Evolutionary conservation across 148 eudicot species (phyloP).

Genomic region (Cornus controversa): DNA sequence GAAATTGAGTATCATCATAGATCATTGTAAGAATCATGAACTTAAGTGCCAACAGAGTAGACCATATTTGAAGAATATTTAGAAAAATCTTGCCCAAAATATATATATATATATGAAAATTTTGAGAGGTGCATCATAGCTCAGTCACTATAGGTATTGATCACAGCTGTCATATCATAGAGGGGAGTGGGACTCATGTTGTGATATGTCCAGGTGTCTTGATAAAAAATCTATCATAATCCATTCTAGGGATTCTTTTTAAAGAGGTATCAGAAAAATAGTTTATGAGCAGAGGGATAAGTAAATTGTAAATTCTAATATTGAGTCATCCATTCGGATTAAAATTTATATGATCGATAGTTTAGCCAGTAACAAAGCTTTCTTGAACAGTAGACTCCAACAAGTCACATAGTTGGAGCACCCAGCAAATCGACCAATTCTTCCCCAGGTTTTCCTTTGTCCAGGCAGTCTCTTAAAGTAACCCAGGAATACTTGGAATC

Average conservation of each 20-base stretch:
- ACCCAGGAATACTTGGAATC: too few relatives aligned
- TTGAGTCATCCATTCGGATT: too few relatives aligned
- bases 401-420: background rate
- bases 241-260: too few relatives aligned
- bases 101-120: background rate
- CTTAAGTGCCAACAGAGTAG: background rate
- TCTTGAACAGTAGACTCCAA: background rate
- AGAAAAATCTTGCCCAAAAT: too few relatives aligned
- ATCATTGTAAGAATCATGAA: background rate
- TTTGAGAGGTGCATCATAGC: background rate
- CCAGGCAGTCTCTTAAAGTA: too few relatives aligned
- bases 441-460: background rate
- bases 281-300: too few relatives aligned
- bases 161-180: background rate
- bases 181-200: background rate
- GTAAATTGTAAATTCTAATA: too few relatives aligned
- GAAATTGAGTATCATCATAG: background rate
- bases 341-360: too few relatives aligned
- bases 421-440: background rate
- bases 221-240: background rate
- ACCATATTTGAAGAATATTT: background rate
- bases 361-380: too few relatives aligned
- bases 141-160: background rate
- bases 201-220: background rate
- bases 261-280: too few relatives aligned